These are phyloP conservation scores for Solanum chiquidenum DNA, from an alignment of 257 asterid genomes.

Conservation along the genomic window DNA sequence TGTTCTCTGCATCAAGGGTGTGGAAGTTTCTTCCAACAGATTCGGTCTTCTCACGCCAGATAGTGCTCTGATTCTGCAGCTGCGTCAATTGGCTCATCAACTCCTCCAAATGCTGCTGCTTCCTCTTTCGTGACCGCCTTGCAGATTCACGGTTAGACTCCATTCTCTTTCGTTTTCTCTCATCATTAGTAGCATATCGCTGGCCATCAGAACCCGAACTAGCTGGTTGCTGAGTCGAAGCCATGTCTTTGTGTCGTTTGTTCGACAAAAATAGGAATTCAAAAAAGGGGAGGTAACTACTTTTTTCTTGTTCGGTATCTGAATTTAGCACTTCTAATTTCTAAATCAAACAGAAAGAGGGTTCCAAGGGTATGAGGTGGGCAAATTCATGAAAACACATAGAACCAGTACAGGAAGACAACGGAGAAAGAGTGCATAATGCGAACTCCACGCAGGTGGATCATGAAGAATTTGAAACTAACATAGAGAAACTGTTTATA, in stretches of 20 bases:
- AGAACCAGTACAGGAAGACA: conserved; percentile 82
- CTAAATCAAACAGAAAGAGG: not conserved
- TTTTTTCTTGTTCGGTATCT: not conserved
- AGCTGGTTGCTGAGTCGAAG: conserved; percentile 28
- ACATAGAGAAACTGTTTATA: not conserved
- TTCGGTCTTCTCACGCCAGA: conserved; percentile 35
- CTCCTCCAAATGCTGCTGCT: conserved; percentile 58
- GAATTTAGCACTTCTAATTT: not conserved
- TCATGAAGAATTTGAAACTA: conserved; percentile 31
- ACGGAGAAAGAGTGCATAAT: conserved; percentile 85
- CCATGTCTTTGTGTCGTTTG: conserved; percentile 13
- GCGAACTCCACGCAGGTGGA: conserved; percentile 52
- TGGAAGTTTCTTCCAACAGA: conserved; percentile 26
- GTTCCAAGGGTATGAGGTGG: not conserved
- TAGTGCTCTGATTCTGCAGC: conserved; percentile 37
- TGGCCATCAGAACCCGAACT: conserved; percentile 37
- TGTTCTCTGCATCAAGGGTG: conserved; percentile 40
- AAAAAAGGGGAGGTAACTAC: not conserved
- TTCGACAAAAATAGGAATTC: not conserved
- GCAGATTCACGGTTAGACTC: conserved; percentile 83
- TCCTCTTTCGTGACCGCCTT: conserved; percentile 60
- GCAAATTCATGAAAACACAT: conserved; percentile 64
- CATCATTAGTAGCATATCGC: conserved; percentile 25
- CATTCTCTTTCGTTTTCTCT: conserved; percentile 71
- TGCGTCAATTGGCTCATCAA: conserved; percentile 31